A percentile compares a stretch with the other conserved stretches of the same genome.
Evolutionary conservation across 129 eudicot species (phyloP).

Genomic region (Solidago caesia): DNA sequence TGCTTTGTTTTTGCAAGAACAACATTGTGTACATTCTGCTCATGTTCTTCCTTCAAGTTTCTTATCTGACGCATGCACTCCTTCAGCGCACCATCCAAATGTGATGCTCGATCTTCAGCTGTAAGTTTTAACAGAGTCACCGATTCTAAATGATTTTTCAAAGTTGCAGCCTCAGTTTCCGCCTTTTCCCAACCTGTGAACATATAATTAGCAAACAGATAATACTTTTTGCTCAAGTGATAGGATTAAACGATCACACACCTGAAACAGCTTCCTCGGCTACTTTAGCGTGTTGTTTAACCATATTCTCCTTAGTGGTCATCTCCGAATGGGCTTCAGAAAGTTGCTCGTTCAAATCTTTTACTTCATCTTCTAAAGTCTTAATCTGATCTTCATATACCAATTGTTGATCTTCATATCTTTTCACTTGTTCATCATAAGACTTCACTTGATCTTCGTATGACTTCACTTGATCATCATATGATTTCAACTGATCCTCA

Average conservation of each 20-base stretch:
- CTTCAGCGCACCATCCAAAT: constrained; percentile 95
- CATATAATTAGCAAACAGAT: background rate
- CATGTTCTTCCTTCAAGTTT: constrained; percentile 91
- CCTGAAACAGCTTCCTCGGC: constrained; percentile 99
- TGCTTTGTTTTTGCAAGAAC: constrained; percentile 59
- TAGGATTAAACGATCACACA: constrained; percentile 21
- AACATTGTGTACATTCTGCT: constrained; percentile 62
- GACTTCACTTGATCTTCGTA: constrained; percentile 45
- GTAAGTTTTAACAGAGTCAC: constrained; percentile 86
- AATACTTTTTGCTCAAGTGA: background rate
- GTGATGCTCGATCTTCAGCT: constrained; percentile 91
- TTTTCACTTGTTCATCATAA: constrained; percentile 67
- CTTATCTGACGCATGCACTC: constrained; percentile 97
- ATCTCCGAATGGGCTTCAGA: constrained; percentile 79
- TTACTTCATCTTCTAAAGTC: constrained; percentile 68
- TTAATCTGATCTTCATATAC: constrained; percentile 66
- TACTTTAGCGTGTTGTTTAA: constrained; percentile 92
- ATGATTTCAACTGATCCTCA: constrained; percentile 42
- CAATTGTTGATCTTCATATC: constrained; percentile 52
- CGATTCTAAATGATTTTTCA: constrained; percentile 84
- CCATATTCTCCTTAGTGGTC: constrained; percentile 73
- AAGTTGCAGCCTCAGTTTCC: constrained; percentile 81
- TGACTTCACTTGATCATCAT: constrained; percentile 42
- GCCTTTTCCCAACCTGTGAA: constrained; percentile 98
- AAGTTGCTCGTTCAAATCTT: constrained; percentile 71